Evolutionary conservation across 371 early-diverging fungal genomes (phyloP).

Genomic region (Apophysomyces trapeziformis): DNA sequence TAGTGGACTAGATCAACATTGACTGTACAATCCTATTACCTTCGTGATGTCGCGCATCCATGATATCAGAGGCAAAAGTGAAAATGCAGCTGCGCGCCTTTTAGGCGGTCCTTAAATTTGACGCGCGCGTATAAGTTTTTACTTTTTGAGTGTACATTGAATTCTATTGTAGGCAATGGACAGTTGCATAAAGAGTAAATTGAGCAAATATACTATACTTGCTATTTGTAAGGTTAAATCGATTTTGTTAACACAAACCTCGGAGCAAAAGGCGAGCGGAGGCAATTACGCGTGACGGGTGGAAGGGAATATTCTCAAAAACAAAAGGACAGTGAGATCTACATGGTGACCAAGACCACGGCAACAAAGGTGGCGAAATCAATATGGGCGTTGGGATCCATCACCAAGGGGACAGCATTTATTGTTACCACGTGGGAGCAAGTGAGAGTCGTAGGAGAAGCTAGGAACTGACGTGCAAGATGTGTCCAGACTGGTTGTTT

Average conservation of each 20-base stretch:
- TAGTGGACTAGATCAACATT: too few species aligned
- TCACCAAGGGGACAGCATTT: background rate
- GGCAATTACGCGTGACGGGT: background rate
- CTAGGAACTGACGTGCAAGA: background rate
- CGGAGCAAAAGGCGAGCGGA: constrained; percentile 1
- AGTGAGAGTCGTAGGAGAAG: background rate
- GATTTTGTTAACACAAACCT: background rate
- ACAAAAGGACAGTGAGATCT: background rate
- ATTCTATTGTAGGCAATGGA: too few species aligned
- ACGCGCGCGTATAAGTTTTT: too few species aligned
- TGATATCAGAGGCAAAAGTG: too few species aligned
- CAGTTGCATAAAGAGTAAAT: too few species aligned
- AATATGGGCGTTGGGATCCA: background rate
- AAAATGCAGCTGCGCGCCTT: too few species aligned
- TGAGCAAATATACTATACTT: too few species aligned
- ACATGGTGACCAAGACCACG: background rate
- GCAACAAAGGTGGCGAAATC: background rate
- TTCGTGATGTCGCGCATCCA: too few species aligned
- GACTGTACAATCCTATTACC: too few species aligned
- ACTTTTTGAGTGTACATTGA: too few species aligned
- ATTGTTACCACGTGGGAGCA: background rate
- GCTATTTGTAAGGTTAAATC: too few species aligned
- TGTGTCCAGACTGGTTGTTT: constrained; percentile 1
- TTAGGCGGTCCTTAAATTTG: too few species aligned
- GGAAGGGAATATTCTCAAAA: background rate